Conservation (phyloP, 2,329 filamentous ascomycete genomes). For the Hypoxylon sp. region DNA sequence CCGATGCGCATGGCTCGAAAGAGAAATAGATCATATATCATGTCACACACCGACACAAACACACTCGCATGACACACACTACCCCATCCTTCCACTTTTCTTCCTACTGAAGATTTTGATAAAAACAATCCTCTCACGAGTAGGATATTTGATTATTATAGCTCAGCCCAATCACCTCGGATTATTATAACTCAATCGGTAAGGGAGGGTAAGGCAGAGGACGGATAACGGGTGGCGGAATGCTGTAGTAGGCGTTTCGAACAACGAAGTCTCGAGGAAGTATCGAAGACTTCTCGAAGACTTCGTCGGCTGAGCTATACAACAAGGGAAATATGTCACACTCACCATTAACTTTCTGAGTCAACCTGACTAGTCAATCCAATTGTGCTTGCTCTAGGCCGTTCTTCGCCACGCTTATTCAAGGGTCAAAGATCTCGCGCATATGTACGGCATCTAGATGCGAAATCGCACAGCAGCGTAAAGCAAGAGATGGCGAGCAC, state of each 20-base stretch:
- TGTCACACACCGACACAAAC: constrained; percentile 35
- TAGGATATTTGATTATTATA: constrained; percentile 31
- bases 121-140: constrained; percentile 9
- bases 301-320: constrained; percentile 17
- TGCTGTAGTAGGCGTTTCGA: constrained; percentile 11
- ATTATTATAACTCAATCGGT: constrained; percentile 40
- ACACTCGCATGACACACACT: constrained; percentile 34
- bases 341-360: constrained; percentile 23
- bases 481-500: constrained; percentile 7
- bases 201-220: constrained; percentile 32
- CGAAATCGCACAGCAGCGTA: constrained; percentile 24
- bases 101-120: neutral
- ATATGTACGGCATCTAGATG: constrained; percentile 13
- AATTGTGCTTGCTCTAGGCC: constrained; percentile 8
- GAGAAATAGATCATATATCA: constrained; percentile 29
- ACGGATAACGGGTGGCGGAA: constrained; percentile 10
- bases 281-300: constrained; percentile 35
- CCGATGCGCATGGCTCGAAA: constrained; percentile 44
- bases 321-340: constrained; percentile 25
- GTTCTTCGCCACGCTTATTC: constrained; percentile 33
- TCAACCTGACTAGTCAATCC: neutral
- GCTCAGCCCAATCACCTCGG: constrained; percentile 36
- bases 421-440: constrained; percentile 35
- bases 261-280: constrained; percentile 40
- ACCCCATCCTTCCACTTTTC: constrained; percentile 15